phyloP scores from a whole-genome alignment of 2,329 filamentous ascomycete genomes.

The Alternaria consortialis region DNA sequence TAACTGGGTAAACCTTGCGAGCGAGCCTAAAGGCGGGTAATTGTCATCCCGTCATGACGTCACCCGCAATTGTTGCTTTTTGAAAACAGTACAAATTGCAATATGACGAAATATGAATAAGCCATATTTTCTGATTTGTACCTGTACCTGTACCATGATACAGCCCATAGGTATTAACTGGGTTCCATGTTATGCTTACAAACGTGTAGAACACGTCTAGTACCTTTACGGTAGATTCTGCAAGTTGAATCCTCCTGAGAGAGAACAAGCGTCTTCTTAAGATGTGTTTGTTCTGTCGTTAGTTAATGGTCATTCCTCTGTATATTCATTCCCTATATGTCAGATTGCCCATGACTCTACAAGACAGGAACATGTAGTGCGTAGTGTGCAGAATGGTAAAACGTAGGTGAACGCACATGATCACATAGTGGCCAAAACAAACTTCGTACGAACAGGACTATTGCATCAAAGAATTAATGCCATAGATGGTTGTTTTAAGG shows the following conservation, averaged over 20 bases:
- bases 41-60: not conserved
- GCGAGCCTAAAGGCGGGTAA: not conserved
- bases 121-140: not conserved
- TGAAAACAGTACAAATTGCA: not conserved
- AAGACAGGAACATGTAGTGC: not conserved
- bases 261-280: not conserved
- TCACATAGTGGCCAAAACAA: not conserved
- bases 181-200: too few species aligned
- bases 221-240: too few species aligned
- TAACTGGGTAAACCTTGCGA: slow-evolving; percentile 4
- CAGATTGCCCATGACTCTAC: not conserved
- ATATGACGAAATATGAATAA: not conserved
- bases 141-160: not conserved
- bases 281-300: not conserved
- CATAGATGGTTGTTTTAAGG: not conserved
- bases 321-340: not conserved
- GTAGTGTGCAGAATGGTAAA: not conserved
- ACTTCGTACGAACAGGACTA: not conserved
- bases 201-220: too few species aligned
- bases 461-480: not conserved
- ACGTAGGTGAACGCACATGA: not conserved
- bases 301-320: not conserved
- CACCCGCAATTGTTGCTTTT: not conserved
- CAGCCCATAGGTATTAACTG: too few species aligned
- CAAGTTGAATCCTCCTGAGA: not conserved